These are phyloP conservation scores for Podospora conica DNA, from an alignment of 495 filamentous ascomycete species.

Conservation along the genomic window DNA sequence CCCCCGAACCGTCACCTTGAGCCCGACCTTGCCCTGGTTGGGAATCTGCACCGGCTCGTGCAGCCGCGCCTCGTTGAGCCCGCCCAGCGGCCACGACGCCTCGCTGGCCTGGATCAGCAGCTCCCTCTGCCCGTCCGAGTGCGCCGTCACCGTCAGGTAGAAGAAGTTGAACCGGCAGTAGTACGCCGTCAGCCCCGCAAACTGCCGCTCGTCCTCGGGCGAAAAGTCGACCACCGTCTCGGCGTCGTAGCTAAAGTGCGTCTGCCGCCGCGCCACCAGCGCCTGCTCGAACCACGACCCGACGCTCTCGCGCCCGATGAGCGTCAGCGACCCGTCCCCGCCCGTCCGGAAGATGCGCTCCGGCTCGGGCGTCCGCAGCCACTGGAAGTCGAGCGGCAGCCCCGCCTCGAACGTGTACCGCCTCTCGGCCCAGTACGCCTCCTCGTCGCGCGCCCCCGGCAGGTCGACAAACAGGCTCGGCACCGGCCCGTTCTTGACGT, in stretches of 20 bases:
- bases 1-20: constrained; percentile 43
- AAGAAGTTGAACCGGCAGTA: constrained; percentile 56
- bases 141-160: constrained; percentile 50
- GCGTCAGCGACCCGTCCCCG: constrained; percentile 31
- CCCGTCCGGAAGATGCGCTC: constrained; percentile 44
- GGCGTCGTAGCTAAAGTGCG: constrained; percentile 52
- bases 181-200: constrained; percentile 51
- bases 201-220: constrained; percentile 49
- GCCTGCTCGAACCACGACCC: constrained; percentile 54
- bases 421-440: constrained; percentile 46
- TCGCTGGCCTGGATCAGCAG: constrained; percentile 47
- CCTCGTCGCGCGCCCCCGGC: constrained; percentile 42
- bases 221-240: constrained; percentile 48
- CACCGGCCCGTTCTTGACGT: constrained; percentile 50
- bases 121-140: constrained; percentile 48
- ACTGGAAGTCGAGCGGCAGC: constrained; percentile 50
- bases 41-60: constrained; percentile 38
- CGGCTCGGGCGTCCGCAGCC: constrained; percentile 49
- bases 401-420: constrained; percentile 42
- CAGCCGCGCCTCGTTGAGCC: constrained; percentile 30
- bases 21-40: constrained; percentile 44
- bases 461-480: constrained; percentile 49
- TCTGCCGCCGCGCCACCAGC: constrained; percentile 47
- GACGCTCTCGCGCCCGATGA: constrained; percentile 45
- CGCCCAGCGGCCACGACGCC: constrained; percentile 43